A percentile compares a stretch with the other conserved stretches of the same genome.
Evolutionary conservation across 495 filamentous ascomycete species (phyloP).

Genomic region (Terfezia boudieri): DNA sequence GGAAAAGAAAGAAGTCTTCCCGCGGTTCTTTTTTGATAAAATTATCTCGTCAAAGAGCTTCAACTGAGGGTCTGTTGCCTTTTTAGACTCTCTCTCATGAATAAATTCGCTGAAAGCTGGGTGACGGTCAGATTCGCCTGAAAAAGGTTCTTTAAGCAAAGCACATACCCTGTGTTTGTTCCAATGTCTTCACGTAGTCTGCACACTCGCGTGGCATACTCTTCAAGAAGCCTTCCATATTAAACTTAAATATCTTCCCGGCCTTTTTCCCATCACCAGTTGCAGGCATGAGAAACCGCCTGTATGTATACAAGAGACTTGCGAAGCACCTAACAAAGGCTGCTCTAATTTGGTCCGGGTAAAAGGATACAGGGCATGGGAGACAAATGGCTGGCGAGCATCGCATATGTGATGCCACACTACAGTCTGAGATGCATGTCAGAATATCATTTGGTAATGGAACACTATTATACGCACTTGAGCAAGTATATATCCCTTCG

Average conservation of each 20-base stretch:
- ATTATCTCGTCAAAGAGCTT: slow-evolving; percentile 92
- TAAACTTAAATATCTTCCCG: slow-evolving; percentile 75
- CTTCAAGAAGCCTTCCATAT: slow-evolving; percentile 79
- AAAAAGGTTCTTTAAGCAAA: slow-evolving; percentile 4
- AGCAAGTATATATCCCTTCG: slow-evolving; percentile 72
- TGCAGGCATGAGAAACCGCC: slow-evolving; percentile 56
- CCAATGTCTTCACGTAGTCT: slow-evolving; percentile 67
- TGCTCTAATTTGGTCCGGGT: slow-evolving; percentile 69
- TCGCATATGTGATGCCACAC: slow-evolving; percentile 50
- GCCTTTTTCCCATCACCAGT: slow-evolving; percentile 63
- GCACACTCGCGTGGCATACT: slow-evolving; percentile 80
- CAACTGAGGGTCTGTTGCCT: slow-evolving; percentile 37
- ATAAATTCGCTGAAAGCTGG: slow-evolving; percentile 84
- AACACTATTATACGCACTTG: slow-evolving; percentile 13
- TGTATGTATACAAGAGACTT: slow-evolving; percentile 86
- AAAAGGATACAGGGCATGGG: slow-evolving; percentile 77
- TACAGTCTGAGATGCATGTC: slow-evolving; percentile 31
- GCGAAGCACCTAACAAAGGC: slow-evolving; percentile 89
- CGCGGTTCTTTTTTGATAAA: slow-evolving; percentile 77
- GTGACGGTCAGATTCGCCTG: slow-evolving; percentile 13
- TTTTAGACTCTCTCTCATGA: slow-evolving; percentile 57
- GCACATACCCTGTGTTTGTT: slow-evolving; percentile 63
- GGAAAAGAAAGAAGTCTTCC: slow-evolving; percentile 30
- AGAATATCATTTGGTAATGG: not conserved
- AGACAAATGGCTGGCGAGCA: slow-evolving; percentile 64